Evolutionary conservation across 805 yeast species (phyloP).

Genomic region (Hermanozyma aechmeae): DNA sequence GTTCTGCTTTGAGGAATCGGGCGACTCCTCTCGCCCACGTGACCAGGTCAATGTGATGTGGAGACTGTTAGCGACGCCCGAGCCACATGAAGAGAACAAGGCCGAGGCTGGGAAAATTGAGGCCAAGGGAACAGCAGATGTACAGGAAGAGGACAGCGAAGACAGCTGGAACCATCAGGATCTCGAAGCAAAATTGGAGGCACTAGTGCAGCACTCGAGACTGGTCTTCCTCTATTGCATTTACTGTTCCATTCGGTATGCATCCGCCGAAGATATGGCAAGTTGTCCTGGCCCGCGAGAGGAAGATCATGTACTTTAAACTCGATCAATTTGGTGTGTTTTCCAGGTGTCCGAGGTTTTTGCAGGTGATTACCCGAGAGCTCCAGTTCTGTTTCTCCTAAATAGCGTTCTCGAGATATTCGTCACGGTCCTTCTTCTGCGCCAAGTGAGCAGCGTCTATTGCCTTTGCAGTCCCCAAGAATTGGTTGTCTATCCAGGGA

Average conservation of each 20-base stretch:
- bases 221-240: constrained; percentile 6
- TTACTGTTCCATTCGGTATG: constrained; percentile 7
- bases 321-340: too few relatives aligned
- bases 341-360: background rate
- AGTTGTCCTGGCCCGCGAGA: constrained; percentile 8
- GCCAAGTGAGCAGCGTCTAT: constrained; percentile 9
- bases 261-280: constrained; percentile 3
- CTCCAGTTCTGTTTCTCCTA: background rate
- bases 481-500: constrained; percentile 6
- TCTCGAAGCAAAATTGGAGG: constrained; percentile 1
- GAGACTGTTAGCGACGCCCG: constrained; percentile 26
- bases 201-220: constrained; percentile 4
- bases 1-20: constrained; percentile 32
- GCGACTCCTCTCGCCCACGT: constrained; percentile 19
- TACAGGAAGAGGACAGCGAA: too few relatives aligned
- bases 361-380: constrained; percentile 1
- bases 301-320: constrained; percentile 1
- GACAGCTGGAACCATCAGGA: too few relatives aligned
- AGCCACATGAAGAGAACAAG: too few relatives aligned
- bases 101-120: too few relatives aligned
- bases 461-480: constrained; percentile 10
- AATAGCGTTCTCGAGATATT: constrained; percentile 5
- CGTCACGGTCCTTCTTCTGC: background rate
- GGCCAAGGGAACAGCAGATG: too few relatives aligned
- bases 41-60: constrained; percentile 28